These are phyloP conservation scores for Mangifera indica DNA, from an alignment of 345 rosid species.

Conservation along the genomic window DNA sequence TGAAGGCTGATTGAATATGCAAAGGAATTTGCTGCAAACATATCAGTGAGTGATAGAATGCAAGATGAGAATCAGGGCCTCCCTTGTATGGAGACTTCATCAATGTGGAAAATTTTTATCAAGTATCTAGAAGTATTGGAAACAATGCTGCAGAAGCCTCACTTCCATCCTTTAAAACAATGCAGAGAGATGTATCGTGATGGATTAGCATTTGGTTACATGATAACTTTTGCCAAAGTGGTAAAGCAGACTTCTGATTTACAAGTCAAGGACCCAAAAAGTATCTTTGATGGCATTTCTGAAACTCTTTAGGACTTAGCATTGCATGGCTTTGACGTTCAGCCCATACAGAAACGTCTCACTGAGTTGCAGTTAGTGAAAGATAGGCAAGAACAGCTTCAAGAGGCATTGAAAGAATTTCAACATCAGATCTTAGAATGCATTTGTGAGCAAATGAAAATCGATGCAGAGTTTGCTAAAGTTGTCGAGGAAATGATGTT, in stretches of 20 bases:
- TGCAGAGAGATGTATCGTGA: conserved; percentile 26
- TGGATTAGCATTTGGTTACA: conserved; percentile 37
- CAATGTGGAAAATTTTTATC: conserved; percentile 22
- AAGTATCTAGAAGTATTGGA: conserved; percentile 35
- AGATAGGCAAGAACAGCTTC: conserved; percentile 22
- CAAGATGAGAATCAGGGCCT: neutral
- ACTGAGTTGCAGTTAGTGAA: conserved; percentile 24
- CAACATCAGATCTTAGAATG: conserved; percentile 13
- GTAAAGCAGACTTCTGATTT: conserved; percentile 25
- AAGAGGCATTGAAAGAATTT: conserved; percentile 11
- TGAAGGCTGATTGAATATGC: neutral
- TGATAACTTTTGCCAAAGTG: conserved; percentile 35
- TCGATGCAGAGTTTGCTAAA: conserved; percentile 12
- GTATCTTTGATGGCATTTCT: conserved; percentile 14
- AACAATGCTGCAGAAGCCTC: conserved; percentile 35
- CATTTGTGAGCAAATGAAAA: conserved; percentile 6
- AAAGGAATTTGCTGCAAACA: neutral
- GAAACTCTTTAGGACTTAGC: conserved; percentile 29
- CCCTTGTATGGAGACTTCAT: conserved; percentile 25
- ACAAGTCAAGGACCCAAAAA: conserved; percentile 16
- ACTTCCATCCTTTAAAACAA: conserved; percentile 32
- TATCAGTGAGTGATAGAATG: neutral
- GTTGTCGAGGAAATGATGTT: conserved; percentile 16
- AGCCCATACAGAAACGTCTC: conserved; percentile 18
- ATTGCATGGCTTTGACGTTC: conserved; percentile 34